Percentiles rank a stretch among this genome's conserved stretches.
Conservation (phyloP, 2,329 filamentous ascomycete species). For the Colletotrichum tanaceti region DNA sequence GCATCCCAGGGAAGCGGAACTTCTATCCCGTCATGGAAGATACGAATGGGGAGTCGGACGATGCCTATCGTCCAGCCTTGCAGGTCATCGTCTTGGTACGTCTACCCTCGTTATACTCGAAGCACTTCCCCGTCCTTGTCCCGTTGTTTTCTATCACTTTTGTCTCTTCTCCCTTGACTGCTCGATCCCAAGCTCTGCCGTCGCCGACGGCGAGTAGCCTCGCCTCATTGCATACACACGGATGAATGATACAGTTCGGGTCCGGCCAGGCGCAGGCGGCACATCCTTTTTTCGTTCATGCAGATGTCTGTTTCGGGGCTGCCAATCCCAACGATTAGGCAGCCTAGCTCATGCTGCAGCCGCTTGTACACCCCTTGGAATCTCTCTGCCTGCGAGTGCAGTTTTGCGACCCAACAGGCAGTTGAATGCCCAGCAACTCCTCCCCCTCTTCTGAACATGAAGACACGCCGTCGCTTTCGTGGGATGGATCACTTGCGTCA, state of each 20-base stretch:
- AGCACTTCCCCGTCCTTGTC: not conserved
- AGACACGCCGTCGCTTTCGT: not conserved
- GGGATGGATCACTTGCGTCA: not conserved
- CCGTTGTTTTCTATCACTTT: constrained; percentile 26
- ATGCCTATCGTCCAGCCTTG: constrained; percentile 60
- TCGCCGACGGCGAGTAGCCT: not conserved
- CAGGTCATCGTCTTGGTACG: constrained; percentile 82
- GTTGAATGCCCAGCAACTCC: not conserved
- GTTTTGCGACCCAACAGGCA: not conserved
- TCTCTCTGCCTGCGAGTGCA: constrained; percentile 31
- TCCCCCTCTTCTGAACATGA: no score
- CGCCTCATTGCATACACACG: not conserved
- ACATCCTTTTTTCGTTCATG: constrained; percentile 26
- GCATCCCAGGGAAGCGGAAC: not conserved
- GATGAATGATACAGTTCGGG: constrained; percentile 15
- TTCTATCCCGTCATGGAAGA: constrained; percentile 24
- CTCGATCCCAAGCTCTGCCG: not conserved
- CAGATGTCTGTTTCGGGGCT: constrained; percentile 25
- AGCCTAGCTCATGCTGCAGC: constrained; percentile 22
- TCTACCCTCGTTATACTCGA: constrained; percentile 41
- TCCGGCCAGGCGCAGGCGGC: constrained; percentile 16
- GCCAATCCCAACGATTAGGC: constrained; percentile 29
- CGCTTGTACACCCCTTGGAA: constrained; percentile 11
- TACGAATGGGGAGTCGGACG: constrained; percentile 32
- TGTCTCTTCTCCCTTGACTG: not conserved